These are phyloP conservation scores for Exutisphaerella laricina DNA, from an alignment of 2,329 filamentous ascomycete genomes.

Conservation along the genomic window DNA sequence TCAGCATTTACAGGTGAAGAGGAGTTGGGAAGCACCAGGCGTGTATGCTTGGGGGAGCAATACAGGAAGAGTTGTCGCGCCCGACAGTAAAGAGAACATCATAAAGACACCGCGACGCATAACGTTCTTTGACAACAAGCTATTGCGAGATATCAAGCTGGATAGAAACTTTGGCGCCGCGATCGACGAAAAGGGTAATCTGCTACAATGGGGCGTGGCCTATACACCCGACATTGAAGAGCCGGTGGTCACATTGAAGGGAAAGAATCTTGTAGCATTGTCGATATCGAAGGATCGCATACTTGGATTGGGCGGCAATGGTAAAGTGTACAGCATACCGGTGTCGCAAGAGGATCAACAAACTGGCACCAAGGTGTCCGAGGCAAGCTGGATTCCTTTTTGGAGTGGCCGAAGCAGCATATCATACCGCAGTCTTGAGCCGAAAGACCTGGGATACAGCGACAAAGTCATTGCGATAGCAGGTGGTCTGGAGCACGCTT, in stretches of 20 bases:
- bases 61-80: slow-evolving; percentile 74
- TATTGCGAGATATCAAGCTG: slow-evolving; percentile 82
- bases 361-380: slow-evolving; percentile 57
- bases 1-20: slow-evolving; percentile 81
- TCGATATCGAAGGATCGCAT: slow-evolving; percentile 77
- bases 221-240: slow-evolving; percentile 60
- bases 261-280: slow-evolving; percentile 73
- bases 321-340: slow-evolving; percentile 79
- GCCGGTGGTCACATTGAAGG: slow-evolving; percentile 67
- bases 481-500: slow-evolving; percentile 76
- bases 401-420: slow-evolving; percentile 57
- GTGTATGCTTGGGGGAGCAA: slow-evolving; percentile 96
- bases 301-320: slow-evolving; percentile 67
- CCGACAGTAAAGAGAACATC: slow-evolving; percentile 67
- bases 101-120: slow-evolving; percentile 78
- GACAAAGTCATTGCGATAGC: slow-evolving; percentile 71
- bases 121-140: slow-evolving; percentile 72
- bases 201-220: slow-evolving; percentile 84
- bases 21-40: slow-evolving; percentile 74
- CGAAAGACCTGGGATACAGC: slow-evolving; percentile 56
- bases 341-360: slow-evolving; percentile 67
- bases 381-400: slow-evolving; percentile 68
- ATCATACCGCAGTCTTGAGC: slow-evolving; percentile 68
- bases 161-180: slow-evolving; percentile 78
- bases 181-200: slow-evolving; percentile 77